phyloP scores from a whole-genome alignment of 2,329 filamentous ascomycete species.

The Metarhizium sp. region DNA sequence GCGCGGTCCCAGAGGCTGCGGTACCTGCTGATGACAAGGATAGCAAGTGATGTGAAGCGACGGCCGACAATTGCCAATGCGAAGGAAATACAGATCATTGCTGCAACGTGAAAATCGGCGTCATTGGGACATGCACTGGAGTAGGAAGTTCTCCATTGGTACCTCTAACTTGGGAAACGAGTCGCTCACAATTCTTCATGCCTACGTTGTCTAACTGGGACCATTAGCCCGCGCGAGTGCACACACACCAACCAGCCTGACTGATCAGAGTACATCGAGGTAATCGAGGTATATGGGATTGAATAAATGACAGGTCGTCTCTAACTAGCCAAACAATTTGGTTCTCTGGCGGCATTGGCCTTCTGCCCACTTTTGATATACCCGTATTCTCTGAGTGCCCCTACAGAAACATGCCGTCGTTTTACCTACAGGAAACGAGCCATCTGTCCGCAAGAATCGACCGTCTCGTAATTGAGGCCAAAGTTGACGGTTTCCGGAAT shows the following conservation, averaged over 20 bases:
- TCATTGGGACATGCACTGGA: no score
- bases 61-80: not conserved
- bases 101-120: not conserved
- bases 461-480: conserved; percentile 1
- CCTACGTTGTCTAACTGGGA: no score
- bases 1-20: not conserved
- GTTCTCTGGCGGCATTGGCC: no score
- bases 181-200: no score
- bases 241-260: no score
- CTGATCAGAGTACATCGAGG: no score
- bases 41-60: not conserved
- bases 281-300: no score
- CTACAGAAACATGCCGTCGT: not conserved
- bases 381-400: not conserved
- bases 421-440: not conserved
- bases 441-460: conserved; percentile 2
- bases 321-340: no score
- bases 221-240: no score
- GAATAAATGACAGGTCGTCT: no score
- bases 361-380: not conserved
- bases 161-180: no score
- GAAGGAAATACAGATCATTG: not conserved
- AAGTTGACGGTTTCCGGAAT: not conserved
- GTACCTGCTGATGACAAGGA: not conserved
- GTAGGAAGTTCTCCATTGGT: no score